Percentiles rank a stretch among this genome's conserved stretches.
These are phyloP conservation scores for Phlebopus sp. DNA, from an alignment of 1,284 basidiomycete genomes.

Conservation along the genomic window DNA sequence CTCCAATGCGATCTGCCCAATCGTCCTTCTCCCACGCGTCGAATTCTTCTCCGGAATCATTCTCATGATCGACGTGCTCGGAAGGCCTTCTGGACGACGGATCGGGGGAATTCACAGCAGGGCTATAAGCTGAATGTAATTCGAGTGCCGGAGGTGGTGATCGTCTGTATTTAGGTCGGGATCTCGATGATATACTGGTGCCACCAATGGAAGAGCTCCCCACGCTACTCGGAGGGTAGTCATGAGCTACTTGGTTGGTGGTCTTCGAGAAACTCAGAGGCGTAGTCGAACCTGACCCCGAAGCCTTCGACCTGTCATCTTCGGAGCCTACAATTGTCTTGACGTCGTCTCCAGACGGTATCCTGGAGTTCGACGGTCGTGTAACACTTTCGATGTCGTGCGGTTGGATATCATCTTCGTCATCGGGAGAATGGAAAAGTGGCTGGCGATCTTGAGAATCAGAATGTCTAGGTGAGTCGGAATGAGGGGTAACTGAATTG, in stretches of 20 bases:
- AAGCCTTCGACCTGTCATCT: conserved; percentile 31
- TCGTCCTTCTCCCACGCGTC: conserved; percentile 57
- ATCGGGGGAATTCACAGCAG: conserved; percentile 34
- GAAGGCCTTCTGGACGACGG: conserved; percentile 7
- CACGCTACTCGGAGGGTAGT: conserved; percentile 58
- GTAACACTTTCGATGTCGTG: conserved; percentile 48
- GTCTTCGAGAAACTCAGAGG: conserved; percentile 30
- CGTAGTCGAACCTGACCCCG: conserved; percentile 29
- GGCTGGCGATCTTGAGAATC: conserved; percentile 55
- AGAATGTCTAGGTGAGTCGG: conserved; percentile 35
- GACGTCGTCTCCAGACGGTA: conserved; percentile 31
- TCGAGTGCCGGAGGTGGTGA: conserved; percentile 44
- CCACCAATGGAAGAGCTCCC: conserved; percentile 36
- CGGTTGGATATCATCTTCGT: conserved; percentile 47
- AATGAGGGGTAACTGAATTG: conserved; percentile 36
- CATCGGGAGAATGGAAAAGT: conserved; percentile 50
- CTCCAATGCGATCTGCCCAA: conserved; percentile 50
- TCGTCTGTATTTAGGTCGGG: conserved; percentile 37
- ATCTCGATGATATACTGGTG: conserved; percentile 25
- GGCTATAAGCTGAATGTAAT: conserved; percentile 29
- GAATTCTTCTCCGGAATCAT: conserved; percentile 36
- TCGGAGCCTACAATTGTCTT: conserved; percentile 29
- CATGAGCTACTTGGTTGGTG: conserved; percentile 41
- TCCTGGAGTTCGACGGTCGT: conserved; percentile 33
- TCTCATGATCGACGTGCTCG: conserved; percentile 12